phyloP scores from a whole-genome alignment of 2,329 filamentous ascomycete species.

The Blumeria hordei region DNA sequence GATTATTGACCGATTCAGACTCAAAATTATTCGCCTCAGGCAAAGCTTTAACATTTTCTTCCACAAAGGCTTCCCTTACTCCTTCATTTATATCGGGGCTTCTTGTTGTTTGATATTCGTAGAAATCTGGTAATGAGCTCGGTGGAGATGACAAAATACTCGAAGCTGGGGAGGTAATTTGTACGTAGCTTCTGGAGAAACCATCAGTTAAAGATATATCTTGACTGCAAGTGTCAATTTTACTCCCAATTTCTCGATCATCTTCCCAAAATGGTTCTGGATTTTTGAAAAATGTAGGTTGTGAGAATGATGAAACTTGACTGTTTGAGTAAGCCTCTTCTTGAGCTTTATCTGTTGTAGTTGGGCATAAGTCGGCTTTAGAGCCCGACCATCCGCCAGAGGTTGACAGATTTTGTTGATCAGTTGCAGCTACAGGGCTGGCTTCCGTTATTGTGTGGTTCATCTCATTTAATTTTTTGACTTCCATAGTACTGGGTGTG shows the following conservation, averaged over 20 bases:
- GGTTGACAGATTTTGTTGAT: too few relatives aligned
- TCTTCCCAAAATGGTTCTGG: conserved; percentile 4
- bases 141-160: conserved; percentile 12
- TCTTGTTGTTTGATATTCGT: not conserved
- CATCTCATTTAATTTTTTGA: too few relatives aligned
- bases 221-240: not conserved
- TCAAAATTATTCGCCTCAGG: not conserved
- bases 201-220: conserved; percentile 12
- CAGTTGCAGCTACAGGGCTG: too few relatives aligned
- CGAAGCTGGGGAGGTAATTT: conserved; percentile 14
- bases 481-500: too few relatives aligned
- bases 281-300: conserved; percentile 4
- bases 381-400: too few relatives aligned
- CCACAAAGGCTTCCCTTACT: not conserved
- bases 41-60: not conserved
- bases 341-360: not conserved
- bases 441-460: too few relatives aligned
- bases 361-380: too few relatives aligned
- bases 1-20: not conserved
- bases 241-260: not conserved
- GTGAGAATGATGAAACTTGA: conserved; percentile 2
- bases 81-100: not conserved
- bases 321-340: not conserved
- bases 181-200: conserved; percentile 18
- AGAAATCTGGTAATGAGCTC: not conserved